Base-by-base conservation (phyloP, 2,329 filamentous ascomycete species). In the Cladosporium velox region DNA sequence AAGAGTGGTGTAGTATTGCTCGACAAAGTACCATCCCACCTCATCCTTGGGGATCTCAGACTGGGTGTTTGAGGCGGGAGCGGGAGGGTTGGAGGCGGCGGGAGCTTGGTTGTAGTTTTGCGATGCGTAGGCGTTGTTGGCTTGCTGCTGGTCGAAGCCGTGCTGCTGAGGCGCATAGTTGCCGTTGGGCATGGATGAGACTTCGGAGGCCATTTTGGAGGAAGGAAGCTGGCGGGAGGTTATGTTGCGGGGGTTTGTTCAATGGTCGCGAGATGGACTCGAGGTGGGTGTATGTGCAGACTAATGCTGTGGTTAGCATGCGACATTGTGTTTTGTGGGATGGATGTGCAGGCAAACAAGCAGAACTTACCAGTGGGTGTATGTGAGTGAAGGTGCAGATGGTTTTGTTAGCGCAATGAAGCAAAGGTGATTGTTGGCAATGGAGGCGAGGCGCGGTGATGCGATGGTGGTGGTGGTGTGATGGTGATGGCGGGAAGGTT, bases 1-100 rank as follows among this genome's bases (percentile, higher is more conserved):
- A 77, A 99, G 83, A 69, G 93, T 99, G 73, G 92, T 98, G 83
- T 99, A 99, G 85, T 97, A 99, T 81, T 97, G 93, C 86, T 98
- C 93, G 67, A 99, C 95, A 74, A 99, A 99, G 83, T 94, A 98
- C 95, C 95, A 99, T 80, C 93, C 95, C 72, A 99, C 93, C 83
- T 98, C 92, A 79, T 97, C 93, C 84, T 97, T 97, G 74, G 83
- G 83, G 69, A 87, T 85, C 52, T 84, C 81, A 28, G 75, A 62
- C 57, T 68, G 54, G 59, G 52, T 60, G 64, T 65, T 62, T 52
- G 69, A 65, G 64, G 67, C 54, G 24, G 70, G 65, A 26, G 67
- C 66, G 54, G 70, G 73, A 58, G 71, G 67, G 10, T 70, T 66
- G 34, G 69, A 65, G 35, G 72, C 69, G n/a, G 73, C 68, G 21